phyloP scores from a whole-genome alignment of 169 alveolate genomes.

The Eimeria brunetti region DNA sequence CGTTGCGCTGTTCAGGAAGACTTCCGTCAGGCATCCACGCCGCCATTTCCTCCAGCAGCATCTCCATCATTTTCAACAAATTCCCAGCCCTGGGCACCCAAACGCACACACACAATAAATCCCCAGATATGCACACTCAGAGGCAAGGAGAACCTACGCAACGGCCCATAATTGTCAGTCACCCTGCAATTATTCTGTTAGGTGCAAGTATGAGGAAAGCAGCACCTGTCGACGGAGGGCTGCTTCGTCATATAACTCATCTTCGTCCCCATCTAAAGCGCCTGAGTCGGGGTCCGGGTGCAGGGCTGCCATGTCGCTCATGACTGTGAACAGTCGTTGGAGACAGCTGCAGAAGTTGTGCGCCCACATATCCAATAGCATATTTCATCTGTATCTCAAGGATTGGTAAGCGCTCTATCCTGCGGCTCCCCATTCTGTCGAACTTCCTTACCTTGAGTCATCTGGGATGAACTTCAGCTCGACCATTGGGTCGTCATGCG shows the following conservation, averaged over 20 bases:
- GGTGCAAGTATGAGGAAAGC: not conserved
- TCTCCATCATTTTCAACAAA: conserved; percentile 59
- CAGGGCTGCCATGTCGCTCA: conserved; percentile 82
- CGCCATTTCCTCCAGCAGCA: conserved; percentile 8
- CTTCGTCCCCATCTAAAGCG: conserved; percentile 60
- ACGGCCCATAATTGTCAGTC: not conserved
- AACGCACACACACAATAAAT: not conserved
- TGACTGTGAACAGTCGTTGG: conserved; percentile 51
- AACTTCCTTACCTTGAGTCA: conserved; percentile 48
- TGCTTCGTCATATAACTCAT: conserved; percentile 61
- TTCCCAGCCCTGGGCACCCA: conserved; percentile 59
- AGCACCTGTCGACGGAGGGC: conserved; percentile 63
- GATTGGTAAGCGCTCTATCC: not conserved
- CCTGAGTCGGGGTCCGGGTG: conserved; percentile 80
- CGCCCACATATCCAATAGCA: not conserved
- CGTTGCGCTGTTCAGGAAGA: not conserved
- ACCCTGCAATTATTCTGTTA: not conserved
- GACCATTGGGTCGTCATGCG: conserved; percentile 38
- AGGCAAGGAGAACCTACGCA: too few relatives aligned
- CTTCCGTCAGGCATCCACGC: conserved; percentile 14
- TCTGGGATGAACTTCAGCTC: conserved; percentile 70
- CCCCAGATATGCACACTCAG: too few relatives aligned
- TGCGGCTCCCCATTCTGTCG: not conserved
- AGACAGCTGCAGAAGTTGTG: conserved; percentile 47
- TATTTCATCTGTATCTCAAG: not conserved